Percentiles rank a stretch among this genome's conserved stretches.
Evolutionary conservation across 768 basidiomycete species (phyloP).

Genomic region (Agrocybe praecox): DNA sequence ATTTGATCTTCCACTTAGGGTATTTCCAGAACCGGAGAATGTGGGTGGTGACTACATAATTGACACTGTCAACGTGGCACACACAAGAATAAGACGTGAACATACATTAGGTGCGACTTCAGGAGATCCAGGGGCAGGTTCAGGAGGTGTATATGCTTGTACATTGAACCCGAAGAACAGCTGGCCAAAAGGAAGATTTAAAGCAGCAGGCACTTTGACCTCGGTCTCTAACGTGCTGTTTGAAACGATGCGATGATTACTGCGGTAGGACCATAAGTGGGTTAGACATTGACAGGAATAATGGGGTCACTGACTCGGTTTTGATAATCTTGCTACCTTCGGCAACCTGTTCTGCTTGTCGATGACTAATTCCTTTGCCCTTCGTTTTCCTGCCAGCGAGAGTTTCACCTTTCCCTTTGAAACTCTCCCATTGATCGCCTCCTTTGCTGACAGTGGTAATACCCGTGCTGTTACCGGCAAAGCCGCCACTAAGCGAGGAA

Average conservation of each 20-base stretch:
- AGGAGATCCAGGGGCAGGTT: conserved; percentile 30
- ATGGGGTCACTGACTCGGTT: conserved; percentile 70
- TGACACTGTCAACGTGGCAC: background rate
- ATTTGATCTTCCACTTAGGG: conserved; percentile 57
- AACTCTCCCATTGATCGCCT: conserved; percentile 90
- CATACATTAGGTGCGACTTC: conserved; percentile 33
- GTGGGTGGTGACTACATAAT: conserved; percentile 38
- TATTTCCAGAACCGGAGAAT: conserved; percentile 71
- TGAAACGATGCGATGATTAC: conserved; percentile 83
- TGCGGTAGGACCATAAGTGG: conserved; percentile 31
- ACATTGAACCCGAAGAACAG: conserved; percentile 96
- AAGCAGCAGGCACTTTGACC: conserved; percentile 82
- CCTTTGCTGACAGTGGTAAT: conserved; percentile 64
- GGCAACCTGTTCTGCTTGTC: conserved; percentile 78
- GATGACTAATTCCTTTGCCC: conserved; percentile 88
- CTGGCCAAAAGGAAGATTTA: conserved; percentile 90
- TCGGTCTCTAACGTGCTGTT: conserved; percentile 76
- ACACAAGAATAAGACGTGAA: background rate
- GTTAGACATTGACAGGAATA: background rate
- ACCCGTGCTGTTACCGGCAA: conserved; percentile 53
- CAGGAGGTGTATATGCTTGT: conserved; percentile 62
- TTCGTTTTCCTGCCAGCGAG: conserved; percentile 90
- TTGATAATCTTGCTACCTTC: conserved; percentile 86
- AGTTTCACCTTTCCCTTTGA: conserved; percentile 94
- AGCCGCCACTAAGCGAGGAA: conserved; percentile 72